These are phyloP conservation scores for Gossypium gossypioides DNA, from an alignment of 441 rosid species.

Conservation along the genomic window DNA sequence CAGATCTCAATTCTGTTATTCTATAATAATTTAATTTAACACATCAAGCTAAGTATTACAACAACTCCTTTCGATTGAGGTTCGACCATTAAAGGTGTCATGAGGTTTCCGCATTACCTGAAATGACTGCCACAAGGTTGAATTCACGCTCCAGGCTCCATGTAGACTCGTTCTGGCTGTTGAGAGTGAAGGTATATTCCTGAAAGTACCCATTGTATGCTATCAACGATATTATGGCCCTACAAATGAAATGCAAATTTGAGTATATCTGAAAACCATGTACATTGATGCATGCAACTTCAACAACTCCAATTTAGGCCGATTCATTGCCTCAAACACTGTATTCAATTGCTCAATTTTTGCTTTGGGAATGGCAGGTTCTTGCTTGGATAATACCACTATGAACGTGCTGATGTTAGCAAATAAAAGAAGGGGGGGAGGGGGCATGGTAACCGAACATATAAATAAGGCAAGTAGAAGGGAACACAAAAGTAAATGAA, in stretches of 20 bases:
- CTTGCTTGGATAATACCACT: not conserved
- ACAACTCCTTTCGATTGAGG: not conserved
- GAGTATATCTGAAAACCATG: slow-evolving; percentile 1
- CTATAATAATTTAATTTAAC: not conserved
- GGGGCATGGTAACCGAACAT: not conserved
- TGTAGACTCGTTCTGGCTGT: slow-evolving; percentile 37
- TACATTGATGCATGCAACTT: not conserved
- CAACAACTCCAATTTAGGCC: not conserved
- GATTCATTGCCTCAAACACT: not conserved
- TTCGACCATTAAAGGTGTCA: not conserved
- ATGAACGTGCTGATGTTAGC: not conserved
- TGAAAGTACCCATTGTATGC: slow-evolving; percentile 63
- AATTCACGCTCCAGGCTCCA: slow-evolving; percentile 71
- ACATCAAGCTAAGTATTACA: not conserved
- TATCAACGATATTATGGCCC: slow-evolving; percentile 57
- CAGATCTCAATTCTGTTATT: not conserved
- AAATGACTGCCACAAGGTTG: slow-evolving; percentile 35
- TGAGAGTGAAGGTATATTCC: slow-evolving; percentile 52
- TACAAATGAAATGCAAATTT: slow-evolving; percentile 19
- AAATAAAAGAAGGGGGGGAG: not conserved
- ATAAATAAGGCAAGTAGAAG: not conserved
- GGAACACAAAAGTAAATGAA: not conserved
- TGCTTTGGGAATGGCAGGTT: not conserved
- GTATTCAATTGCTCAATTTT: not conserved
- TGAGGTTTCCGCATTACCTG: slow-evolving; percentile 8